Evolutionary conservation across 2,329 filamentous ascomycete species (phyloP).

Genomic region (Blastomyces percursus): DNA sequence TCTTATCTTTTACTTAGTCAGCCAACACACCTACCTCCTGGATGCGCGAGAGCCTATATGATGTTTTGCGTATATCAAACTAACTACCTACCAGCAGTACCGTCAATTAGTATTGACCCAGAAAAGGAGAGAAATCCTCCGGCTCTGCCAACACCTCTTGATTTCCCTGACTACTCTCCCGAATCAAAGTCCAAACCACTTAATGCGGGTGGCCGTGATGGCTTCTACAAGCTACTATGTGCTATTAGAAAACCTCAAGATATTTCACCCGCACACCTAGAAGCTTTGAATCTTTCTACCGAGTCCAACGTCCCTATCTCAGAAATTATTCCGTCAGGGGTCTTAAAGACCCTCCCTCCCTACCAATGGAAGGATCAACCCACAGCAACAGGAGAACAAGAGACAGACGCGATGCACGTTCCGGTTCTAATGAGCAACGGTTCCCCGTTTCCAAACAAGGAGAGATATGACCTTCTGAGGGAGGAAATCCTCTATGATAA

Average conservation of each 20-base stretch:
- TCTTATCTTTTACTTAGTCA: neutral
- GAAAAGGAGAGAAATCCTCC: constrained; percentile 40
- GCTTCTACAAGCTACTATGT: constrained; percentile 37
- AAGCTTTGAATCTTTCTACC: constrained; percentile 33
- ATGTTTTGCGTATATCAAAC: neutral
- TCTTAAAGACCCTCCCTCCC: constrained; percentile 28
- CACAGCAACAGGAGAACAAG: constrained; percentile 20
- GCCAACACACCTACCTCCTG: neutral
- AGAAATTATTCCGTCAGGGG: constrained; percentile 27
- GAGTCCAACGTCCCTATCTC: constrained; percentile 27
- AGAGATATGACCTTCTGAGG: constrained; percentile 39
- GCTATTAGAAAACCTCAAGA: constrained; percentile 32
- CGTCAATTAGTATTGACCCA: constrained; percentile 24
- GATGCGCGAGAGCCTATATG: neutral
- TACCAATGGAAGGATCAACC: constrained; percentile 26
- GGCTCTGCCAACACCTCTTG: constrained; percentile 39
- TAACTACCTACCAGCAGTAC: constrained; percentile 15
- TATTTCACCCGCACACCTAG: constrained; percentile 29
- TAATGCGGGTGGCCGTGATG: constrained; percentile 25
- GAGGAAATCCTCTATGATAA: constrained; percentile 46
- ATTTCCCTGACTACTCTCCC: constrained; percentile 41
- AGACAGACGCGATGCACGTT: constrained; percentile 17
- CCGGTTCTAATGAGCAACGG: constrained; percentile 37
- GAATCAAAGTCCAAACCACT: constrained; percentile 26
- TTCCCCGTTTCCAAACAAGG: constrained; percentile 36